Conservation (phyloP, 2,329 filamentous ascomycete genomes). For the Fusarium decemcellulare region DNA sequence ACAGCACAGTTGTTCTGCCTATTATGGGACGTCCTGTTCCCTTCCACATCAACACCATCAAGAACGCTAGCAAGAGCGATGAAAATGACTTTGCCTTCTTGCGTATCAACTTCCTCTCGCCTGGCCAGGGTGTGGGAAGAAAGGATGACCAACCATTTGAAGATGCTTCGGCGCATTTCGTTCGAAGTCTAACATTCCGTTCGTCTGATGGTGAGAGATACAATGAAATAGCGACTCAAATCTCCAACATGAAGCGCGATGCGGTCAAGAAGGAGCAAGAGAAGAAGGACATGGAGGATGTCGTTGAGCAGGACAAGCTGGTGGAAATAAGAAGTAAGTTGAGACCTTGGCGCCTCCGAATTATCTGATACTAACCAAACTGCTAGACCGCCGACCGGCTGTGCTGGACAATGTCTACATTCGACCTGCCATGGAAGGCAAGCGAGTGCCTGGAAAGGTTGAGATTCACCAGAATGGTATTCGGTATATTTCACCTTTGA, state of each 20-base stretch:
- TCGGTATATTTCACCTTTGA: constrained; percentile 87
- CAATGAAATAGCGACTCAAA: constrained; percentile 91
- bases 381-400: constrained; percentile 86
- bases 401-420: constrained; percentile 96
- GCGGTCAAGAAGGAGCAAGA: constrained; percentile 94
- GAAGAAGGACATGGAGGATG: constrained; percentile 99
- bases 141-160: constrained; percentile 99
- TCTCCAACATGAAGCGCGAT: constrained; percentile 96
- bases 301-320: constrained; percentile 98
- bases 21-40: constrained; percentile 98
- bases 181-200: constrained; percentile 94
- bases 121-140: constrained; percentile 95
- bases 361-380: constrained; percentile 55
- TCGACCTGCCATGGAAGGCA: constrained; percentile 94
- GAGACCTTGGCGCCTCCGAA: not conserved
- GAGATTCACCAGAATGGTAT: constrained; percentile 99
- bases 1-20: constrained; percentile 89
- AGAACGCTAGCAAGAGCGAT: constrained; percentile 98
- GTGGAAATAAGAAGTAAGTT: constrained; percentile 89
- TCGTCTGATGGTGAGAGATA: constrained; percentile 92
- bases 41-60: constrained; percentile 98
- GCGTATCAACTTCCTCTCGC: constrained; percentile 96
- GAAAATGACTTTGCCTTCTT: constrained; percentile 95
- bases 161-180: constrained; percentile 94
- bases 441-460: constrained; percentile 94